phyloP scores from a whole-genome alignment of 2,329 filamentous ascomycete species.

The Colletotrichum salicis region DNA sequence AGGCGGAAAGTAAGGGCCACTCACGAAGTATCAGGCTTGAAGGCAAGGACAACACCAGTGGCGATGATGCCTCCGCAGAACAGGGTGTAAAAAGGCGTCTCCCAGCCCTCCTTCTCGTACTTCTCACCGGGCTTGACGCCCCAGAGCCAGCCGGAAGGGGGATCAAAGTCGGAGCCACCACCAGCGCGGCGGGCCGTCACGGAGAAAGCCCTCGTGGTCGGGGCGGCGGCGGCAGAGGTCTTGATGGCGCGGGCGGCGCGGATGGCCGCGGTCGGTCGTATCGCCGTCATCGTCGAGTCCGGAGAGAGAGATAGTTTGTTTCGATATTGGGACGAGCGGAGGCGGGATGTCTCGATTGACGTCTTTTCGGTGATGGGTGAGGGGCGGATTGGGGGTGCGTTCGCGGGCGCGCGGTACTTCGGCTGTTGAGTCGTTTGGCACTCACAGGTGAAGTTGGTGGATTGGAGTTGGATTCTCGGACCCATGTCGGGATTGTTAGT shows the following conservation, averaged over 20 bases:
- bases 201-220: constrained; percentile 53
- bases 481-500: constrained; percentile 27
- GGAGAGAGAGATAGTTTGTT: background rate
- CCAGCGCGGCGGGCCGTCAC: constrained; percentile 54
- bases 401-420: constrained; percentile 26
- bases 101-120: constrained; percentile 96
- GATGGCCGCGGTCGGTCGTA: constrained; percentile 36
- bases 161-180: constrained; percentile 79
- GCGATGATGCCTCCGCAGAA: constrained; percentile 82
- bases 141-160: constrained; percentile 91
- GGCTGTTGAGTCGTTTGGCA: constrained; percentile 29
- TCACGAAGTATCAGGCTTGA: constrained; percentile 98
- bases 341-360: constrained; percentile 22
- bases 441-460: constrained; percentile 30
- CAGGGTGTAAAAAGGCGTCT: constrained; percentile 84
- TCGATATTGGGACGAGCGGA: background rate
- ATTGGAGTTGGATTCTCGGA: constrained; percentile 35
- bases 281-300: constrained; percentile 34
- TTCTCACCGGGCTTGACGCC: constrained; percentile 96
- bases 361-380: constrained; percentile 1
- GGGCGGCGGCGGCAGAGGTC: constrained; percentile 37
- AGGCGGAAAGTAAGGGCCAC: constrained; percentile 52
- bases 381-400: constrained; percentile 5
- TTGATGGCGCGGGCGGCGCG: constrained; percentile 47
- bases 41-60: constrained; percentile 84